Percentiles rank a stretch among this genome's conserved stretches.
phyloP scores from a whole-genome alignment of 176 grass and related monocot species.

The Musa schizocarpa region DNA sequence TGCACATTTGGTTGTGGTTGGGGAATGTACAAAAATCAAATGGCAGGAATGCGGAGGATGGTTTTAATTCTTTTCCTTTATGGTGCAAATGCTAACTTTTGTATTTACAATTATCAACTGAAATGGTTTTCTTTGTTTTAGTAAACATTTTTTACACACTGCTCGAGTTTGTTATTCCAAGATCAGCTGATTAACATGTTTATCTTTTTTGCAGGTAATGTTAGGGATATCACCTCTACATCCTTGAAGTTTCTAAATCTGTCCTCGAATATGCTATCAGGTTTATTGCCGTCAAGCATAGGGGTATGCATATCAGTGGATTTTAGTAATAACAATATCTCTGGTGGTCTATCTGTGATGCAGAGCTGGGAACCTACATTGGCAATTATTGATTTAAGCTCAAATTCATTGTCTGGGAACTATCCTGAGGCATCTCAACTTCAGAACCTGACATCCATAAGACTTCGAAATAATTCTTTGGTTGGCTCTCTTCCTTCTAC shows the following conservation, averaged over 20 bases:
- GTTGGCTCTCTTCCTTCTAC: constrained; percentile 63
- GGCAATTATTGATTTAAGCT: constrained; percentile 80
- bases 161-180: background rate
- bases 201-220: constrained; percentile 46
- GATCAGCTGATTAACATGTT: constrained; percentile 1
- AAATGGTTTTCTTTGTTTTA: no score
- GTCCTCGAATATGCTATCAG: constrained; percentile 71
- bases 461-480: constrained; percentile 66
- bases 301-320: constrained; percentile 54
- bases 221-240: constrained; percentile 62
- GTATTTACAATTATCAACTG: no score
- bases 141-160: no score
- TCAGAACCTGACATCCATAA: constrained; percentile 57
- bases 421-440: constrained; percentile 72
- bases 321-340: constrained; percentile 63
- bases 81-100: background rate
- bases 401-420: constrained; percentile 60
- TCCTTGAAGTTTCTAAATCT: constrained; percentile 85
- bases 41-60: no score
- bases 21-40: no score
- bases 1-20: no score
- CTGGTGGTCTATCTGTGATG: constrained; percentile 57
- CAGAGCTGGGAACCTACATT: constrained; percentile 52
- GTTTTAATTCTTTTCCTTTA: background rate
- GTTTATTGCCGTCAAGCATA: constrained; percentile 58